These are phyloP conservation scores for Erysimum pusillum DNA, from an alignment of 441 rosid species.

Conservation along the genomic window DNA sequence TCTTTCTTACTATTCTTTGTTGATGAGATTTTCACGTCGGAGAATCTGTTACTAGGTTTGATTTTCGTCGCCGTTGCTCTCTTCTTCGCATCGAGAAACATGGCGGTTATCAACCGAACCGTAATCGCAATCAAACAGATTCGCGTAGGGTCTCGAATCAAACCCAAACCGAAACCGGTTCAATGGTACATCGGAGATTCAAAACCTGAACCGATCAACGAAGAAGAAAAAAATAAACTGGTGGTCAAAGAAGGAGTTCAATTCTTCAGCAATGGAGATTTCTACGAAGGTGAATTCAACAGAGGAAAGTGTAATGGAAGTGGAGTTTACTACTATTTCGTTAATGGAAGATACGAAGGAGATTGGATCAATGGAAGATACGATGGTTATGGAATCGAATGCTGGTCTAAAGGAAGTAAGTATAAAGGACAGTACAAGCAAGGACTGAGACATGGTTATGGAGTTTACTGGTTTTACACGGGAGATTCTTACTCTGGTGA, in stretches of 20 bases:
- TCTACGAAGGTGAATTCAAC: slow-evolving; percentile 90
- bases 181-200: slow-evolving; percentile 83
- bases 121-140: slow-evolving; percentile 52
- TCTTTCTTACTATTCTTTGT: slow-evolving; percentile 59
- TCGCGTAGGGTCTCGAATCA: slow-evolving; percentile 51
- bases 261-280: slow-evolving; percentile 89
- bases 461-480: slow-evolving; percentile 79
- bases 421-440: slow-evolving; percentile 85
- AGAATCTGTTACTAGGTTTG: slow-evolving; percentile 75
- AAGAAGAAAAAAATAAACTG: slow-evolving; percentile 28
- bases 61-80: slow-evolving; percentile 80
- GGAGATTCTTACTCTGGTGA: slow-evolving; percentile 92
- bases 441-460: slow-evolving; percentile 83
- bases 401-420: slow-evolving; percentile 92
- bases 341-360: slow-evolving; percentile 88
- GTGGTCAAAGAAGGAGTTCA: slow-evolving; percentile 80
- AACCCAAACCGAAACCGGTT: slow-evolving; percentile 59
- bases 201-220: slow-evolving; percentile 8
- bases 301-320: slow-evolving; percentile 86
- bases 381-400: slow-evolving; percentile 90
- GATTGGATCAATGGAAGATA: slow-evolving; percentile 94
- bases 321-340: slow-evolving; percentile 86
- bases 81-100: slow-evolving; percentile 80
- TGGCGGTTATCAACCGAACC: slow-evolving; percentile 61
- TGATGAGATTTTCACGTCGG: slow-evolving; percentile 78